A percentile compares a stretch with the other conserved stretches of the same genome.
Conservation (phyloP, 768 basidiomycete species). For the Lyophyllum atratum region DNA sequence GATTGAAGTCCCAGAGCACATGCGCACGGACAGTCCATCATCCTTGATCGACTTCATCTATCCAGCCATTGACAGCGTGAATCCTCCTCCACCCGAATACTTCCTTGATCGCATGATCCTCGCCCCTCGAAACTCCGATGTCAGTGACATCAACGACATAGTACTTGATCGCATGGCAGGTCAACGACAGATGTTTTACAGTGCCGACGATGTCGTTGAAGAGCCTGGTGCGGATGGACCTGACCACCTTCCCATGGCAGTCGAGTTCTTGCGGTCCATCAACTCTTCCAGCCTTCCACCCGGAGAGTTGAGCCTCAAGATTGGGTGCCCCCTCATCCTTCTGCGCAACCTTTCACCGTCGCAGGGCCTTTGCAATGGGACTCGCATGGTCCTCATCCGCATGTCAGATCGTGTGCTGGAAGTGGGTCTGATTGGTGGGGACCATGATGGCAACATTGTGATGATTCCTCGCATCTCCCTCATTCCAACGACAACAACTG, state of each 20-base stretch:
- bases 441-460: neutral
- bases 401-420: neutral
- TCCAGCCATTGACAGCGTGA: conserved; percentile 9
- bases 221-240: conserved; percentile 2
- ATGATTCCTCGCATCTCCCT: neutral
- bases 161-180: conserved; percentile 28
- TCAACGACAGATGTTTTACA: conserved; percentile 18
- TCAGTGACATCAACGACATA: conserved; percentile 33
- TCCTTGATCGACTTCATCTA: conserved; percentile 20
- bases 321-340: neutral
- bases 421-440: neutral
- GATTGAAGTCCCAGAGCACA: conserved; percentile 15
- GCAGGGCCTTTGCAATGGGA: conserved; percentile 1
- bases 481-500: neutral
- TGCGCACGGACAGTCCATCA: conserved; percentile 6
- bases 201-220: conserved; percentile 28
- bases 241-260: neutral
- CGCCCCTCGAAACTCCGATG: conserved; percentile 35
- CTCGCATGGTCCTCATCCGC: neutral
- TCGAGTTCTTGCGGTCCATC: neutral
- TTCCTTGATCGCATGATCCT: conserved; percentile 39
- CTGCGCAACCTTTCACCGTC: neutral
- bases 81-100: conserved; percentile 19
- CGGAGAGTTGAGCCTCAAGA: neutral
- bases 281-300: neutral